Conservation (phyloP, 106 monocot species). For the Ottelia alismoides region DNA sequence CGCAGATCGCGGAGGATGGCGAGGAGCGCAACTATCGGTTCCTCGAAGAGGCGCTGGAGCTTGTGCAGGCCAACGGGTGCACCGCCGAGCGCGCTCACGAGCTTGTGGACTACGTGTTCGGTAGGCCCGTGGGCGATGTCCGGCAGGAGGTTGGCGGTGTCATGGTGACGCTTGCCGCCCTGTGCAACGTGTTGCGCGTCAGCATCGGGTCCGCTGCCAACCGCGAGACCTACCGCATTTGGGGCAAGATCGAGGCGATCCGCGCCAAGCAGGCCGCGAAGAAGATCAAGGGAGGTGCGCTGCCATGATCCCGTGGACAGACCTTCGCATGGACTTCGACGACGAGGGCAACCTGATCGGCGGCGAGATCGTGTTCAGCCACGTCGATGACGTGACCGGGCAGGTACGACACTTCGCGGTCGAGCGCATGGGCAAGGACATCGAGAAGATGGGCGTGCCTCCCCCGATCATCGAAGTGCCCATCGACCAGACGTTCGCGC, state of each 20-base stretch:
- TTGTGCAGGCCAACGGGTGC: not conserved
- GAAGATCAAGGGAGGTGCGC: too few species aligned
- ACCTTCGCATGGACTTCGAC: too few species aligned
- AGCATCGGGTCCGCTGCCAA: not conserved
- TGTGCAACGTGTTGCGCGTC: not conserved
- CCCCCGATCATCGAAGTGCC: too few species aligned
- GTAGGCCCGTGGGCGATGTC: not conserved
- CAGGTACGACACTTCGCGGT: too few species aligned
- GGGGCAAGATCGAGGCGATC: not conserved
- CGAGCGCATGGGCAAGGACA: too few species aligned
- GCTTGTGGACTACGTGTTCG: not conserved
- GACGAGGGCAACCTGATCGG: too few species aligned
- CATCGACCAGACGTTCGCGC: too few species aligned
- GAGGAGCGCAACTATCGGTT: not conserved
- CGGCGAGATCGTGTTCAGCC: too few species aligned
- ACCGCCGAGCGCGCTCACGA: not conserved
- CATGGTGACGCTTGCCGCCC: not conserved
- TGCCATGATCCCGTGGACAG: too few species aligned
- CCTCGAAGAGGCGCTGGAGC: not conserved
- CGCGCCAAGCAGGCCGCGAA: not conserved
- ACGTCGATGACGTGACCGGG: too few species aligned
- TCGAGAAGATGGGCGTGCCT: too few species aligned
- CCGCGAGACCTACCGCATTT: not conserved
- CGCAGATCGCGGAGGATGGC: not conserved
- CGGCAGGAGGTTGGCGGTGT: not conserved